Base-by-base conservation (phyloP, 176 grass and related monocot genomes). In the Stipa capillata region DNA sequence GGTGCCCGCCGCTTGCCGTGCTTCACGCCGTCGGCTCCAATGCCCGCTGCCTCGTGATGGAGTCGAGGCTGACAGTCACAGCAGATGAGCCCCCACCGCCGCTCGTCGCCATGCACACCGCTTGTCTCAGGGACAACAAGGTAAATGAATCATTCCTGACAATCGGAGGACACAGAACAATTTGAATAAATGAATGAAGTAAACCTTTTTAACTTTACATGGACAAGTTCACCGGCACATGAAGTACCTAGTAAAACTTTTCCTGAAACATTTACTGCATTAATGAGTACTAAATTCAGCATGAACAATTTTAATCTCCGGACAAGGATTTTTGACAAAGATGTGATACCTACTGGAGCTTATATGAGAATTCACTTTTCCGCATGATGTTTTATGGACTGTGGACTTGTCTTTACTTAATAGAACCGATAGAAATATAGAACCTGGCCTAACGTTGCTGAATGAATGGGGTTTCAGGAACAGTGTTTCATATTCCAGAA, bases 91-190 rank as follows among this genome's bases (percentile, higher is more conserved):
- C 85, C 39, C 87, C 88, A 29, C 73, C 83, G 73, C 82, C 64
- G 28, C 76, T 94, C 71, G 81, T 84, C 57, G 70, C 83, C 27
- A 82, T 94, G 88, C 83, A 94, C 83, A 70, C 82, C 42, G 83
- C 83, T 84, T 91, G 89, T 86, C 76, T 86, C 86, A 73, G 63
- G 36, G 92, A 91, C 63, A 91, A 84, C 40, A 94, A 94, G 92
- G 92, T 94, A 94, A 80, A 86, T 45, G 79, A 81, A 86, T 85
- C 75, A 67, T 78, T 72, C 75, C 84, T 28, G 69, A 72, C 49
- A 55, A 80, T 51, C 79, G 72, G 65, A 79, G 42, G 10, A 20
- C 53, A 76, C 14, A 79, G 57, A 51, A 15, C 29, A 36, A 79
- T 18, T 8, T 27, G 34, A 69, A 69, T 65, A 4, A 68, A 70